phyloP scores from a whole-genome alignment of 2,329 filamentous ascomycete species.

The Calonectria pseudoreteaudii region DNA sequence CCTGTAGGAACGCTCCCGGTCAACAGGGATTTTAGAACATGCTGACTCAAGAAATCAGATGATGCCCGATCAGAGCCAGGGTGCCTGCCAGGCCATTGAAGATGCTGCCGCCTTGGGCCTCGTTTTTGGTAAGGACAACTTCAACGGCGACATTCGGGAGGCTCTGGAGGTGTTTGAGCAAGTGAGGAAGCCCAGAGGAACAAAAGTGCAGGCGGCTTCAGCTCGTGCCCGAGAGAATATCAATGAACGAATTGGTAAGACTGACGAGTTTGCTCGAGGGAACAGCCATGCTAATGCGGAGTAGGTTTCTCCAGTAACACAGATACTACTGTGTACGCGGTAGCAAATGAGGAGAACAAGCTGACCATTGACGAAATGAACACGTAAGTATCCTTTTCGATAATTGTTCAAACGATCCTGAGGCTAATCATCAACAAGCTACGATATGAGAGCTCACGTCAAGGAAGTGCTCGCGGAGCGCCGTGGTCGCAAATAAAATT shows the following conservation, averaged over 20 bases:
- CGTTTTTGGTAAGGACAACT: slow-evolving; percentile 63
- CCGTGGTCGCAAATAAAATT: neutral
- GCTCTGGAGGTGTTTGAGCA: slow-evolving; percentile 62
- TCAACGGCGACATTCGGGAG: slow-evolving; percentile 59
- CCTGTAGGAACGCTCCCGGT: slow-evolving; percentile 46
- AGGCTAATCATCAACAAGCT: neutral
- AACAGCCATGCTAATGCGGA: neutral
- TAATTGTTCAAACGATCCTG: no score
- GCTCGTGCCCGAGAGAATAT: slow-evolving; percentile 71
- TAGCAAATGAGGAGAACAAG: slow-evolving; percentile 11
- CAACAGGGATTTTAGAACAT: neutral
- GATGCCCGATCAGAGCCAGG: slow-evolving; percentile 78
- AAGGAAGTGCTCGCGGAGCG: neutral
- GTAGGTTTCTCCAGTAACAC: slow-evolving; percentile 20
- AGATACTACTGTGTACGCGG: neutral
- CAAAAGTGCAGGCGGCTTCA: slow-evolving; percentile 67
- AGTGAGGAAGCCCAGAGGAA: slow-evolving; percentile 64
- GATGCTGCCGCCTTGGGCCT: slow-evolving; percentile 73
- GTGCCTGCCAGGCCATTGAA: slow-evolving; percentile 76
- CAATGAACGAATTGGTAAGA: slow-evolving; percentile 69
- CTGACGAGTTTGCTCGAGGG: neutral
- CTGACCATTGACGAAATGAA: slow-evolving; percentile 24
- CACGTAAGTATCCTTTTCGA: neutral
- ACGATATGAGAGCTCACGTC: neutral
- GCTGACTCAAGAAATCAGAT: slow-evolving; percentile 51